A percentile compares a stretch with the other conserved stretches of the same genome.
These are phyloP conservation scores for Hyphodiscus sp. DNA, from an alignment of 2,329 filamentous ascomycete genomes.

Conservation along the genomic window DNA sequence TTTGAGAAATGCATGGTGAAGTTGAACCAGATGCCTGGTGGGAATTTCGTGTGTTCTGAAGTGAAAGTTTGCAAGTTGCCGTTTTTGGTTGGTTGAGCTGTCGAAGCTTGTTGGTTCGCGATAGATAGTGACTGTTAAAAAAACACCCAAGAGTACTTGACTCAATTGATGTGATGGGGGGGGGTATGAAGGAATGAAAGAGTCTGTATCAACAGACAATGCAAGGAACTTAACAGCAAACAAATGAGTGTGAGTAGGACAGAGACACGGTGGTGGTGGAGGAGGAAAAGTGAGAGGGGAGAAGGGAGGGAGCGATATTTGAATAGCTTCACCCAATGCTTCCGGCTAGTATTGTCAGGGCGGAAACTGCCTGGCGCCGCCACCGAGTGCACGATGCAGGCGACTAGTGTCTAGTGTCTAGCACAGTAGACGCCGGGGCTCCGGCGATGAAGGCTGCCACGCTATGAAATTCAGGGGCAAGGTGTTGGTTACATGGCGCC, in stretches of 20 bases:
- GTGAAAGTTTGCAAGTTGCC: constrained; percentile 13
- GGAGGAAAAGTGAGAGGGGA: neutral
- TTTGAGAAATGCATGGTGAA: constrained; percentile 24
- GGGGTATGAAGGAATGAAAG: constrained; percentile 19
- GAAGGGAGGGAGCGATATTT: neutral
- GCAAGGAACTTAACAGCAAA: constrained; percentile 15
- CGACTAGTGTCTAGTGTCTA: no score
- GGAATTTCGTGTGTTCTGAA: constrained; percentile 1
- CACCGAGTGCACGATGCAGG: neutral
- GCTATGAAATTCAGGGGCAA: no score
- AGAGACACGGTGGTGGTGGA: constrained; percentile 3
- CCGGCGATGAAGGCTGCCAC: no score
- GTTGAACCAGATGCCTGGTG: neutral
- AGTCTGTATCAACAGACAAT: constrained; percentile 27
- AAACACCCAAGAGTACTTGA: constrained; percentile 24
- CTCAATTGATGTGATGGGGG: constrained; percentile 25
- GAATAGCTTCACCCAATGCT: no score
- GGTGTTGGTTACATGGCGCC: constrained; percentile 2
- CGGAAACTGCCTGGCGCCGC: no score
- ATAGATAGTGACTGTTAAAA: constrained; percentile 4
- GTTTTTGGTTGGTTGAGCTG: constrained; percentile 14
- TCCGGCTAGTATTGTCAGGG: no score
- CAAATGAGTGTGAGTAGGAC: constrained; percentile 19
- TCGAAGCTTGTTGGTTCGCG: constrained; percentile 18
- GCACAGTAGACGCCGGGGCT: neutral